Evolutionary conservation across 192 early-diverging fungal genomes (phyloP).

Genomic region (Backusella australiensis): DNA sequence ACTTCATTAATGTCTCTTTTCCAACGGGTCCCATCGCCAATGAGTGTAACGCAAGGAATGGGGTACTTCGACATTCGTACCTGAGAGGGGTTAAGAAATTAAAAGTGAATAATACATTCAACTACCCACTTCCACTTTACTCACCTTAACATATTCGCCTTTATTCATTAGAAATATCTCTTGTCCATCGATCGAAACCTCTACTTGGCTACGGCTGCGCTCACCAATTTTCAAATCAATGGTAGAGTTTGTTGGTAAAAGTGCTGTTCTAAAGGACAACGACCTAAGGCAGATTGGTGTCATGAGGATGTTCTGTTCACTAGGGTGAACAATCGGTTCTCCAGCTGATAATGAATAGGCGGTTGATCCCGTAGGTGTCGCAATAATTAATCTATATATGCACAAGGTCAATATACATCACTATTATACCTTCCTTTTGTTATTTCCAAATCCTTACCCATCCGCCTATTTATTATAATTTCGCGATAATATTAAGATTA

Average conservation of each 20-base stretch:
- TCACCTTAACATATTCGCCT: slow-evolving; percentile 60
- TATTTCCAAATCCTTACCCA: slow-evolving; percentile 2
- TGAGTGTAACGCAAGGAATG: slow-evolving; percentile 73
- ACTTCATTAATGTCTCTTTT: slow-evolving; percentile 80
- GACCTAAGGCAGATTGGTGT: slow-evolving; percentile 85
- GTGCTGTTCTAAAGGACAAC: slow-evolving; percentile 78
- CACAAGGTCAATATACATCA: neutral
- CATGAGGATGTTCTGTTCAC: slow-evolving; percentile 66
- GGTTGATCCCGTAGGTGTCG: slow-evolving; percentile 89
- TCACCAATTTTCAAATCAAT: slow-evolving; percentile 62
- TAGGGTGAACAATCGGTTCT: slow-evolving; percentile 80
- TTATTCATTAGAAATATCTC: slow-evolving; percentile 66
- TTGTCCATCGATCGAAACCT: slow-evolving; percentile 78
- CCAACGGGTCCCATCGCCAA: slow-evolving; percentile 67
- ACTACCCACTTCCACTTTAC: too few relatives aligned
- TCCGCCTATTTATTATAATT: neutral
- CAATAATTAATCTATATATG: slow-evolving; percentile 66
- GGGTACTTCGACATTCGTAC: slow-evolving; percentile 69
- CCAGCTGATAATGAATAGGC: slow-evolving; percentile 88
- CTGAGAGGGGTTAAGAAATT: slow-evolving; percentile 11
- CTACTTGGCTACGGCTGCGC: slow-evolving; percentile 58
- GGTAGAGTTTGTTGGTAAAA: slow-evolving; percentile 69
- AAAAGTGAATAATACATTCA: too few relatives aligned
- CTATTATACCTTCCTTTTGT: neutral
- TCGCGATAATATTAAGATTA: neutral